Percentiles rank a stretch among this genome's conserved stretches.
Conservation (phyloP, 1,284 basidiomycete genomes). For the Boletus sp. region DNA sequence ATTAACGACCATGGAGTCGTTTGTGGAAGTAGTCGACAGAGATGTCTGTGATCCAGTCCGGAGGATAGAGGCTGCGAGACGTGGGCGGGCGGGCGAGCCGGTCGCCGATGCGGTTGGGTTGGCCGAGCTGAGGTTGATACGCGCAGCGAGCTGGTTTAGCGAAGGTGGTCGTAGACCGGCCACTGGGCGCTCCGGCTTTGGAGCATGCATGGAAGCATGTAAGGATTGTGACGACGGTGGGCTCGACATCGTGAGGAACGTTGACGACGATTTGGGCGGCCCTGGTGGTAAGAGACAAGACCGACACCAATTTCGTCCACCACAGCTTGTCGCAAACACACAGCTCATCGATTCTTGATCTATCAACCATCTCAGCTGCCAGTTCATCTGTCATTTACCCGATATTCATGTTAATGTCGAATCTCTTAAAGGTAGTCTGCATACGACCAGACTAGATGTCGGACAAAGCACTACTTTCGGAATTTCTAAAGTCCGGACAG, state of each 20-base stretch:
- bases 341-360: too few species aligned
- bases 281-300: constrained; percentile 18
- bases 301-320: constrained; percentile 3
- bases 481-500: too few species aligned
- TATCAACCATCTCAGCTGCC: too few species aligned
- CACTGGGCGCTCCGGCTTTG: constrained; percentile 39
- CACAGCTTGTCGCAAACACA: constrained; percentile 5
- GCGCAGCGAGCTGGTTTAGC: constrained; percentile 75
- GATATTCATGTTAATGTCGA: too few species aligned
- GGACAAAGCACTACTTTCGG: too few species aligned
- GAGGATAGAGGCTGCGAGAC: constrained; percentile 67
- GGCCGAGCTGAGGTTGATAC: constrained; percentile 50
- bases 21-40: constrained; percentile 47
- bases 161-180: constrained; percentile 53
- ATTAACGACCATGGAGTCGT: constrained; percentile 63
- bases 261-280: constrained; percentile 12
- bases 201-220: constrained; percentile 34
- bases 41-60: constrained; percentile 62
- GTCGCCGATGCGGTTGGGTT: constrained; percentile 33
- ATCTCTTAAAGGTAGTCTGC: too few species aligned
- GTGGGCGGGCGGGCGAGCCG: constrained; percentile 48
- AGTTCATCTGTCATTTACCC: too few species aligned
- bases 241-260: constrained; percentile 28
- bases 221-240: constrained; percentile 30
- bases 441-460: too few species aligned